Evolutionary conservation across 2,329 filamentous ascomycete genomes (phyloP).

Genomic region (Tolypocladium tropicale): DNA sequence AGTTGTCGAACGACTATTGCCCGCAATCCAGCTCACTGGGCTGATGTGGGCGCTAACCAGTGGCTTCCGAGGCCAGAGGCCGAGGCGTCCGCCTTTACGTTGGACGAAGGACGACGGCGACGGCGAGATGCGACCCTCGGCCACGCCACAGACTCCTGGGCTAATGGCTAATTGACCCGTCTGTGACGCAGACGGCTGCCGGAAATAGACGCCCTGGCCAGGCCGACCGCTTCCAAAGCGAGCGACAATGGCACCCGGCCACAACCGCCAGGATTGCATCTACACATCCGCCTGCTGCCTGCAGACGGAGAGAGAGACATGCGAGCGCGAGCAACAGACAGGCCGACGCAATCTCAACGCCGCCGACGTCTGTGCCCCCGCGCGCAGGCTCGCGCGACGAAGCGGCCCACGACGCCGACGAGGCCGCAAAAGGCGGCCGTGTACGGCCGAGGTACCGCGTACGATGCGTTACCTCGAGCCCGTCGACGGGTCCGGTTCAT

Average conservation of each 20-base stretch:
- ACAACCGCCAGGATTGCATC: not conserved
- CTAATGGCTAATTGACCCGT: not conserved
- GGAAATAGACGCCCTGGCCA: not conserved
- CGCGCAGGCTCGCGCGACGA: slow-evolving; percentile 1
- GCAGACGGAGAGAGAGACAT: not conserved
- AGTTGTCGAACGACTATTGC: not conserved
- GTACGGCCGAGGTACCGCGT: not conserved
- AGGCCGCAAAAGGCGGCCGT: slow-evolving; percentile 7
- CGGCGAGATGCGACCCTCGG: not conserved
- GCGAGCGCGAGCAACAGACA: not conserved
- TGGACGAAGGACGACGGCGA: too few species aligned
- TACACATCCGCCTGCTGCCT: not conserved
- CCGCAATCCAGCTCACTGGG: not conserved
- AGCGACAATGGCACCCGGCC: not conserved
- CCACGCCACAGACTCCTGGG: not conserved
- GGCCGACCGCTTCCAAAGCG: not conserved
- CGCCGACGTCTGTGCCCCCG: slow-evolving; percentile 2
- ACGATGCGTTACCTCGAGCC: not conserved
- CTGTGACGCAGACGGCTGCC: not conserved
- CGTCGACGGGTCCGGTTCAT: slow-evolving; percentile 15
- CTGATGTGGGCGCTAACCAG: not conserved
- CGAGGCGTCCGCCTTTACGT: too few species aligned
- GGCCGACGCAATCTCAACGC: not conserved
- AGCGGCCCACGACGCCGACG: not conserved
- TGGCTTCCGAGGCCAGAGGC: not conserved